A percentile compares a stretch with the other conserved stretches of the same genome.
phyloP scores from a whole-genome alignment of 768 basidiomycete genomes.

The Russula abietina region DNA sequence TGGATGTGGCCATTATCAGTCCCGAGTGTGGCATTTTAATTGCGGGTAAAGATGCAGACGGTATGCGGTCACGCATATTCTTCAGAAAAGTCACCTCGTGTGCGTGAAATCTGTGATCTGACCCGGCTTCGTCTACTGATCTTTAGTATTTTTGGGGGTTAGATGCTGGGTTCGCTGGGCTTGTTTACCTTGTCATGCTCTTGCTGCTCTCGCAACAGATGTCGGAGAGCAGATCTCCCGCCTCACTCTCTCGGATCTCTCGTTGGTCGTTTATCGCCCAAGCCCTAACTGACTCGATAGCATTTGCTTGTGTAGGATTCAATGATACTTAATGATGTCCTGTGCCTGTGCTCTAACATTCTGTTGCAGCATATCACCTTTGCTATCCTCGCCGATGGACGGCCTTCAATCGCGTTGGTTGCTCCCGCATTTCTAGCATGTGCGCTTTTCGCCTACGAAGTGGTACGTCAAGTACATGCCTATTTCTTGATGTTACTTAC shows the following conservation, averaged over 20 bases:
- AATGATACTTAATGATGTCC: background rate
- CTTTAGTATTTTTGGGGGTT: background rate
- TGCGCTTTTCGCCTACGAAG: slow-evolving; percentile 73
- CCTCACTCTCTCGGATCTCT: slow-evolving; percentile 71
- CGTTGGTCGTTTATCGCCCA: slow-evolving; percentile 80
- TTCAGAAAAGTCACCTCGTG: slow-evolving; percentile 44
- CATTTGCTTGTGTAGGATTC: slow-evolving; percentile 60
- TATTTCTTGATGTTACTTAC: background rate
- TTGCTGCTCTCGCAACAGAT: slow-evolving; percentile 69
- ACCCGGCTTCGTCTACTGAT: background rate
- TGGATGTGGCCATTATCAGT: slow-evolving; percentile 68
- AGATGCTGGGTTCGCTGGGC: slow-evolving; percentile 70
- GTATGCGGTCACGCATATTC: slow-evolving; percentile 42
- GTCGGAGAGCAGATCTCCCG: slow-evolving; percentile 68
- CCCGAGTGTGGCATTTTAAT: slow-evolving; percentile 74
- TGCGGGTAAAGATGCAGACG: slow-evolving; percentile 58
- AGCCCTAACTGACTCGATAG: slow-evolving; percentile 71
- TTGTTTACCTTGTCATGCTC: slow-evolving; percentile 64
- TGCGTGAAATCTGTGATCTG: slow-evolving; percentile 22
- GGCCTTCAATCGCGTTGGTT: slow-evolving; percentile 72
- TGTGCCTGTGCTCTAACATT: background rate
- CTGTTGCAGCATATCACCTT: slow-evolving; percentile 66
- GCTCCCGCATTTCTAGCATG: slow-evolving; percentile 82
- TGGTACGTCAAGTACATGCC: slow-evolving; percentile 42
- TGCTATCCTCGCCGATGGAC: slow-evolving; percentile 77